Percentiles rank a stretch among this genome's conserved stretches.
Evolutionary conservation across 345 rosid species (phyloP).

Genomic region (Passiflora organensis): DNA sequence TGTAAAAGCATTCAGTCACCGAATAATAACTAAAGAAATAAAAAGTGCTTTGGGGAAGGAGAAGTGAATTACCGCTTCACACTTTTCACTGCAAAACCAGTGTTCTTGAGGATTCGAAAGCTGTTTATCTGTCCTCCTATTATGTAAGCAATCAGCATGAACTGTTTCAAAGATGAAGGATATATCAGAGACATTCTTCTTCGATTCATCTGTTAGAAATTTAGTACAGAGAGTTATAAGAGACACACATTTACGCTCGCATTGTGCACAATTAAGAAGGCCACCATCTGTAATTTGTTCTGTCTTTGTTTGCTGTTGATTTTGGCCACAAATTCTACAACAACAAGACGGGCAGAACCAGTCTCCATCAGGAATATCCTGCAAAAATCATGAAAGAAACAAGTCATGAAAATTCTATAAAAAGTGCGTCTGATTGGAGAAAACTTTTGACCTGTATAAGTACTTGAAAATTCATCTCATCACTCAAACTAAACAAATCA

Average conservation of each 20-base stretch:
- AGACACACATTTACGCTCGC: constrained; percentile 57
- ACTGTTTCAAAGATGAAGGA: constrained; percentile 33
- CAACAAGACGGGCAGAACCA: constrained; percentile 90
- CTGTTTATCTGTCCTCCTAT: constrained; percentile 14
- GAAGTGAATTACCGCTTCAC: constrained; percentile 48
- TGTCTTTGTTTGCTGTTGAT: constrained; percentile 23
- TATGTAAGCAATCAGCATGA: constrained; percentile 47
- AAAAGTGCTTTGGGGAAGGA: neutral
- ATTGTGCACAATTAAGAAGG: constrained; percentile 49
- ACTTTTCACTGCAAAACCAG: constrained; percentile 69
- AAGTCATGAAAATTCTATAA: neutral
- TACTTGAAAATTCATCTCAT: too few relatives aligned
- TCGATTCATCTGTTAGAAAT: neutral
- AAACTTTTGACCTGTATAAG: too few relatives aligned
- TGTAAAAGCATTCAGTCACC: too few relatives aligned
- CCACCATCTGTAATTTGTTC: constrained; percentile 15
- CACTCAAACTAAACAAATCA: neutral
- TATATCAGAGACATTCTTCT: constrained; percentile 17
- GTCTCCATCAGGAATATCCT: constrained; percentile 74
- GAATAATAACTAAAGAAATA: too few relatives aligned
- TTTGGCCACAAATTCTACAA: constrained; percentile 51
- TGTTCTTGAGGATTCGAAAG: constrained; percentile 24
- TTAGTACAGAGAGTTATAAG: constrained; percentile 11
- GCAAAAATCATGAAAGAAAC: too few relatives aligned
- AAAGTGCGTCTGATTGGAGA: neutral